Conservation (phyloP, 2,329 filamentous ascomycete genomes). For the Stachybotrys chlorohalonatus region DNA sequence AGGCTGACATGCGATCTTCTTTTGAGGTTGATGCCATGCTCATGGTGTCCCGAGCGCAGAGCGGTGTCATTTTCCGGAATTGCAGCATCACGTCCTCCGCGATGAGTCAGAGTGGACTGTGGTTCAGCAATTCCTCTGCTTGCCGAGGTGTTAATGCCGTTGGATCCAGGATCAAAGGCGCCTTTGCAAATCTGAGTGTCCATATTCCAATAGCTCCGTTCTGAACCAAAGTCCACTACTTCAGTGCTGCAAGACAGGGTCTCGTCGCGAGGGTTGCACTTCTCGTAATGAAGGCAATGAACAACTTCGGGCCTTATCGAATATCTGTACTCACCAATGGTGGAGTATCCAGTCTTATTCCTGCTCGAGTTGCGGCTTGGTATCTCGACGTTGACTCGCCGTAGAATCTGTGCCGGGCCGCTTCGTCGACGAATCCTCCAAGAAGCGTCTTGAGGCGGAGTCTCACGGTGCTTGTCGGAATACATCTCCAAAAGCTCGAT, state of each 20-base stretch:
- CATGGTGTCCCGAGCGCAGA: conserved; percentile 13
- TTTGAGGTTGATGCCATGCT: conserved; percentile 33
- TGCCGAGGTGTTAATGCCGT: neutral
- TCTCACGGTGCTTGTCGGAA: neutral
- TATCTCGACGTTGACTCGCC: neutral
- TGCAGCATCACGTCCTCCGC: conserved; percentile 11
- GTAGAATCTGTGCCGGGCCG: neutral
- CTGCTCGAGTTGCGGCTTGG: neutral
- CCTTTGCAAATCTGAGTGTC: neutral
- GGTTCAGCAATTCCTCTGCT: neutral
- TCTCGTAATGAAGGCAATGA: neutral
- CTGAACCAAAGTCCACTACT: conserved; percentile 5
- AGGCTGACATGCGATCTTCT: conserved; percentile 47
- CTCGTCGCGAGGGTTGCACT: neutral
- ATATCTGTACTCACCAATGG: neutral
- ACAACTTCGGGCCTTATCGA: neutral
- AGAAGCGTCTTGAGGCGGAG: neutral
- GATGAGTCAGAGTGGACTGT: conserved; percentile 3
- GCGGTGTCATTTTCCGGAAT: conserved; percentile 15
- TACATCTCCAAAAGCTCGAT: neutral
- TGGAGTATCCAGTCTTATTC: neutral
- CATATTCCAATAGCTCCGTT: neutral
- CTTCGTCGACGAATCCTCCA: neutral
- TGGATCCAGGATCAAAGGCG: neutral
- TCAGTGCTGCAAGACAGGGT: conserved; percentile 4